These are phyloP conservation scores for Salix viminalis DNA, from an alignment of 345 rosid genomes.

Conservation along the genomic window DNA sequence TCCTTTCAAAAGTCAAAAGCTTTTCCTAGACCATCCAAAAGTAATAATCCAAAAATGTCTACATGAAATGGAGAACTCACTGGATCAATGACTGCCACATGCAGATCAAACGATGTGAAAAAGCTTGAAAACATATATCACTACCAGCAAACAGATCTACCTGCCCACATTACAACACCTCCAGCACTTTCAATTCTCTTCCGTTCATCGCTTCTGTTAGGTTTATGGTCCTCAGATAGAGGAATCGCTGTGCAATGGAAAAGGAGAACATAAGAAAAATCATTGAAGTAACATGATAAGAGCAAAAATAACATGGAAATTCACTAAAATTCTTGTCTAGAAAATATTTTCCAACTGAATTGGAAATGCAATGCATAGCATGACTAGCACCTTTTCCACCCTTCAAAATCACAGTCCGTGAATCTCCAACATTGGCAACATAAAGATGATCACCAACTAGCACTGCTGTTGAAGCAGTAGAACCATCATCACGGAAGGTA, in stretches of 20 bases:
- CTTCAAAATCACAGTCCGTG: constrained; percentile 85
- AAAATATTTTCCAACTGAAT: background rate
- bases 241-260: constrained; percentile 38
- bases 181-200: constrained; percentile 96
- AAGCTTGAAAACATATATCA: constrained; percentile 4
- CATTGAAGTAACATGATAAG: background rate
- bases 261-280: background rate
- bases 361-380: background rate
- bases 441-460: constrained; percentile 82
- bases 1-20: background rate
- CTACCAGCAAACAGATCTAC: constrained; percentile 32
- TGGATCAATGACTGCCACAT: background rate
- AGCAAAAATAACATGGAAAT: background rate
- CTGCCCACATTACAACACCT: constrained; percentile 98
- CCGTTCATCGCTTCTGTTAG: constrained; percentile 96
- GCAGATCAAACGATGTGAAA: background rate
- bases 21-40: background rate
- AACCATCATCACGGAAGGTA: constrained; percentile 86
- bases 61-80: background rate
- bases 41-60: background rate
- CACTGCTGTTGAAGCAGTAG: constrained; percentile 96
- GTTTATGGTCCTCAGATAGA: constrained; percentile 98
- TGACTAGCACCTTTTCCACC: constrained; percentile 69
- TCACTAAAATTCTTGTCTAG: background rate
- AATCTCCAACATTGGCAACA: constrained; percentile 99